These are phyloP conservation scores for Talinum fruticosum DNA, from an alignment of 148 eudicot species.

Conservation along the genomic window DNA sequence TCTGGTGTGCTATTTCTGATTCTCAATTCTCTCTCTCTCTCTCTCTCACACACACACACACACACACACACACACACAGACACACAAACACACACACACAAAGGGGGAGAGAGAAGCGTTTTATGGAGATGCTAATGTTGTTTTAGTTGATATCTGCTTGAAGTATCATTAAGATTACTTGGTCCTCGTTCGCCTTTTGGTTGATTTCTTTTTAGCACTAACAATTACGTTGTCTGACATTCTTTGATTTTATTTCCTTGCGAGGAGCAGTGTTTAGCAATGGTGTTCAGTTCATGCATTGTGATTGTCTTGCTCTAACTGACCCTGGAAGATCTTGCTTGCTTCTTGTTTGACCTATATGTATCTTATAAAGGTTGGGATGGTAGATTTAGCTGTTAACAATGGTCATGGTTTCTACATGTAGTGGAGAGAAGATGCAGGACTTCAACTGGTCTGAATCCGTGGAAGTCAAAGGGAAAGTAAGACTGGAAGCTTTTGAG, in stretches of 20 bases:
- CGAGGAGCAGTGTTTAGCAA: background rate
- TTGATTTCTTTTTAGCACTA: background rate
- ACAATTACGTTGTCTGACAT: no score
- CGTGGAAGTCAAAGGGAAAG: conserved; percentile 83
- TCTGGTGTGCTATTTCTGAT: background rate
- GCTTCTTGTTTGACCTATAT: background rate
- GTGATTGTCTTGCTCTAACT: background rate
- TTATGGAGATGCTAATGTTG: no score
- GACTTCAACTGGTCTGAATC: conserved; percentile 59
- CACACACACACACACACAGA: background rate
- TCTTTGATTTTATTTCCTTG: no score
- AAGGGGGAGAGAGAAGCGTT: no score
- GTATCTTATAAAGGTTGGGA: conserved; percentile 1
- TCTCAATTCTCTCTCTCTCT: no score
- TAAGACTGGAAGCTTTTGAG: conserved; percentile 75
- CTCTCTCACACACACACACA: background rate
- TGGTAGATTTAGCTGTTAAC: conserved; percentile 26
- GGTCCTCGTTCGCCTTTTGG: background rate
- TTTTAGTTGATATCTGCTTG: background rate
- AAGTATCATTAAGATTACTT: no score
- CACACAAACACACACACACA: no score
- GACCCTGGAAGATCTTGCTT: background rate
- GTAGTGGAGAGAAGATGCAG: conserved; percentile 86
- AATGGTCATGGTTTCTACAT: conserved; percentile 31
- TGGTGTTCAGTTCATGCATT: background rate